A percentile compares a stretch with the other conserved stretches of the same genome.
Evolutionary conservation across 208 protist genomes (phyloP).

Genomic region (Naegleria lovaniensis): DNA sequence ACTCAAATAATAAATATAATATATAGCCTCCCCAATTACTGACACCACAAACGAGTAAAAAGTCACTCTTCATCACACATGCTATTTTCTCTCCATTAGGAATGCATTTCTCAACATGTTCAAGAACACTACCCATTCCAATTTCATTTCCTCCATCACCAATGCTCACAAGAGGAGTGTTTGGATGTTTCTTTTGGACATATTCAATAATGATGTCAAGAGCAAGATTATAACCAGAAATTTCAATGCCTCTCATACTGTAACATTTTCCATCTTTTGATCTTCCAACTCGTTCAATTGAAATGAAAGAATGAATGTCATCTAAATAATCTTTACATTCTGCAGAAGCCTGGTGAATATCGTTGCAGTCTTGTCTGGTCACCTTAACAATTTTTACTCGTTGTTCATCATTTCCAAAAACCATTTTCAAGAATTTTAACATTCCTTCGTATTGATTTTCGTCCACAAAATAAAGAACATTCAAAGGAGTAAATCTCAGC

Average conservation of each 20-base stretch:
- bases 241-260: slow-evolving; percentile 9
- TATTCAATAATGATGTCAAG: not conserved
- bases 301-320: not conserved
- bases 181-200: not conserved
- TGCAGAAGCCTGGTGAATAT: not conserved
- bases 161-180: not conserved
- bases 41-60: slow-evolving; percentile 7
- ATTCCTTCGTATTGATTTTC: not conserved
- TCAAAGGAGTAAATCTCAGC: not conserved
- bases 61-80: not conserved
- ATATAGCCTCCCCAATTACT: slow-evolving; percentile 18
- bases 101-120: not conserved
- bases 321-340: not conserved
- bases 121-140: slow-evolving; percentile 9
- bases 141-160: slow-evolving; percentile 31
- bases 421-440: not conserved
- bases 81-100: not conserved
- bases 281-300: not conserved
- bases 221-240: not conserved
- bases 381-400: not conserved
- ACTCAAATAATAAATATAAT: not conserved
- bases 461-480: not conserved
- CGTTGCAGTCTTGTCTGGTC: not conserved
- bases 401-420: not conserved
- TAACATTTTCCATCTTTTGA: slow-evolving; percentile 7